Evolutionary conservation across 1,139 yeast genomes (phyloP).

Genomic region (Kodamaea anthophila): DNA sequence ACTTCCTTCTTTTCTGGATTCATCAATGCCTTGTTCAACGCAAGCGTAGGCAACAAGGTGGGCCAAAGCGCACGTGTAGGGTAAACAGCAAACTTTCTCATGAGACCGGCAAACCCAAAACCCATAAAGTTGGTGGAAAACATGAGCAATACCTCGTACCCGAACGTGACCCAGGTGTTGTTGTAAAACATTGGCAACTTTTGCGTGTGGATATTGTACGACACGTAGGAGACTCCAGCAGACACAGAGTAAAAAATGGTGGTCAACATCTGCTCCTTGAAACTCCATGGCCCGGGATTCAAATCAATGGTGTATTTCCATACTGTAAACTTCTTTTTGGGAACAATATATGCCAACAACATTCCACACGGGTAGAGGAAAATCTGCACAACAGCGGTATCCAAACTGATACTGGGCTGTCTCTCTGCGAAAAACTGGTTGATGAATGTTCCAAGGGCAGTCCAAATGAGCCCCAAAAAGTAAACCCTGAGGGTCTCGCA

Average conservation of each 20-base stretch:
- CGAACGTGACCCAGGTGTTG: conserved; percentile 14
- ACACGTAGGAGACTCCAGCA: conserved; percentile 9
- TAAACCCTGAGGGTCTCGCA: conserved; percentile 57
- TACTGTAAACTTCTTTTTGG: conserved; percentile 15
- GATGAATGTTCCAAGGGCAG: conserved; percentile 47
- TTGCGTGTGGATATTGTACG: conserved; percentile 15
- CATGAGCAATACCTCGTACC: conserved; percentile 13
- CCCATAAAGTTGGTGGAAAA: conserved; percentile 17
- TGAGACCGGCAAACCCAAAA: conserved; percentile 18
- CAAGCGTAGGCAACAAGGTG: conserved; percentile 14
- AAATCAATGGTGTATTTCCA: conserved; percentile 14
- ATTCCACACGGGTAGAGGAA: conserved; percentile 54
- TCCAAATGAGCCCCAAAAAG: conserved; percentile 50
- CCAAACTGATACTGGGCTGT: conserved; percentile 42
- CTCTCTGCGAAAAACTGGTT: conserved; percentile 56
- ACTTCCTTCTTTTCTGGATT: conserved; percentile 12
- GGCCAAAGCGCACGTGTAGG: conserved; percentile 15
- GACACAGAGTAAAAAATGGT: conserved; percentile 15
- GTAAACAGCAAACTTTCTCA: conserved; percentile 15
- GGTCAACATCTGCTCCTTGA: conserved; percentile 19
- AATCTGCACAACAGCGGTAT: conserved; percentile 48
- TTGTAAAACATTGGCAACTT: conserved; percentile 12
- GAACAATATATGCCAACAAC: conserved; percentile 17
- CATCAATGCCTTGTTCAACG: conserved; percentile 16
- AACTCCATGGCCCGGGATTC: conserved; percentile 21